Percentiles rank a stretch among this genome's conserved stretches.
These are phyloP conservation scores for Tylopilus rubrobrunneus DNA, from an alignment of 768 basidiomycete species.

Conservation along the genomic window DNA sequence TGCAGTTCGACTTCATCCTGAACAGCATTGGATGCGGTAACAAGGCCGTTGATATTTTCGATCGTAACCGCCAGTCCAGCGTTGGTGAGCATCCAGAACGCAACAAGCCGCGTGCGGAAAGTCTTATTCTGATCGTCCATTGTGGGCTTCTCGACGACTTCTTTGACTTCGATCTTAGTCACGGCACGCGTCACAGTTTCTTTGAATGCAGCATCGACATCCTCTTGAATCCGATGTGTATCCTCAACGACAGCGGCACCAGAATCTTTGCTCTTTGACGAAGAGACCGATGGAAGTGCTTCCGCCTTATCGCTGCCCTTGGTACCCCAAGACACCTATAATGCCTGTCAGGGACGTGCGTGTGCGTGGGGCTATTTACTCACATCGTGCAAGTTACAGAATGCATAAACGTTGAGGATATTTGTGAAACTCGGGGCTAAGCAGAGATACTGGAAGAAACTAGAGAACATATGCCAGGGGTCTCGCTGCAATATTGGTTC, in stretches of 20 bases:
- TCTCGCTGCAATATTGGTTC: constrained; percentile 58
- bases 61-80: constrained; percentile 70
- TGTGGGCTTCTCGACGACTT: constrained; percentile 71
- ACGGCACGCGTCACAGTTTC: constrained; percentile 87
- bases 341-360: background rate
- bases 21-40: constrained; percentile 33
- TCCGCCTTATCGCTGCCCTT: constrained; percentile 95
- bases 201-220: constrained; percentile 88
- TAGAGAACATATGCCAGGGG: constrained; percentile 97
- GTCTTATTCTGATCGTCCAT: constrained; percentile 90
- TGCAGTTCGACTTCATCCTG: constrained; percentile 40
- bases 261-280: constrained; percentile 72
- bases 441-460: constrained; percentile 86
- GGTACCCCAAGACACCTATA: constrained; percentile 87
- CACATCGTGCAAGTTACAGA: constrained; percentile 94
- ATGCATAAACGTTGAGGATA: constrained; percentile 93
- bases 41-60: constrained; percentile 68
- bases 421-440: constrained; percentile 93
- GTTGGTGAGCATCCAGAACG: constrained; percentile 76
- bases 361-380: constrained; percentile 15
- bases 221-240: constrained; percentile 75
- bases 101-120: constrained; percentile 86
- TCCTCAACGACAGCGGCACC: constrained; percentile 84
- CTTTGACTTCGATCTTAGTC: constrained; percentile 65
- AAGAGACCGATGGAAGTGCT: constrained; percentile 82